Conservation (phyloP, 352 stramenopile species). For the Pilasporangium apinafurcum region DNA sequence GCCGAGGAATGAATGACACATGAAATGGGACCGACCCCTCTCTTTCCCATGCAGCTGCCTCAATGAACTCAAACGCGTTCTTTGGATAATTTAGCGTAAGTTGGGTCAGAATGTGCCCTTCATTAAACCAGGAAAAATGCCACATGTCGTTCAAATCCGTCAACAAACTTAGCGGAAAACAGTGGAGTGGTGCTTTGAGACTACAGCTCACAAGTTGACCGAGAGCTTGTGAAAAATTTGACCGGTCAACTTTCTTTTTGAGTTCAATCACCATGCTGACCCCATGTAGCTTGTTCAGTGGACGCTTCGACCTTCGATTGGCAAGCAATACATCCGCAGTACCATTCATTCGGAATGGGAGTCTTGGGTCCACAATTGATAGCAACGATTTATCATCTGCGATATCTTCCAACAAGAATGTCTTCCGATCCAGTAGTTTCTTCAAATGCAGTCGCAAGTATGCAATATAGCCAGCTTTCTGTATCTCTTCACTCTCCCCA, state of each 20-base stretch:
- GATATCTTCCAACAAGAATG: slow-evolving; percentile 11
- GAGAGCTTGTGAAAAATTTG: slow-evolving; percentile 9
- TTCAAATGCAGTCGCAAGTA: slow-evolving; percentile 12
- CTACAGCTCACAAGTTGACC: slow-evolving; percentile 9
- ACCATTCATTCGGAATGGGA: slow-evolving; percentile 11
- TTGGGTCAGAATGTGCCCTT: slow-evolving; percentile 5
- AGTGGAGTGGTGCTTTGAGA: slow-evolving; percentile 13
- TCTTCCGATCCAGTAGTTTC: slow-evolving; percentile 5
- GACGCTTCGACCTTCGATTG: slow-evolving; percentile 1
- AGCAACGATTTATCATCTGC: slow-evolving; percentile 9
- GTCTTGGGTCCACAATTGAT: slow-evolving; percentile 7
- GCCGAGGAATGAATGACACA: background rate
- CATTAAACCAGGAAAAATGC: slow-evolving; percentile 13
- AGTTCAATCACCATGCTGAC: slow-evolving; percentile 7
- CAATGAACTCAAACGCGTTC: slow-evolving; percentile 12
- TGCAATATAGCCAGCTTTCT: too few species aligned
- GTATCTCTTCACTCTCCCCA: too few species aligned
- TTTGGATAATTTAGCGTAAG: slow-evolving; percentile 9
- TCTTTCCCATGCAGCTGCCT: slow-evolving; percentile 1
- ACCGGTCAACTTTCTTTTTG: slow-evolving; percentile 10
- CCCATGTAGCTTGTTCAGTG: slow-evolving; percentile 3
- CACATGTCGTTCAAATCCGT: slow-evolving; percentile 15
- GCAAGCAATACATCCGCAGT: slow-evolving; percentile 14
- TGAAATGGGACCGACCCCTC: background rate
- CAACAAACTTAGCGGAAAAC: slow-evolving; percentile 12